phyloP scores from a whole-genome alignment of 169 alveolate genomes.

The Plasmodium relictum region DNA sequence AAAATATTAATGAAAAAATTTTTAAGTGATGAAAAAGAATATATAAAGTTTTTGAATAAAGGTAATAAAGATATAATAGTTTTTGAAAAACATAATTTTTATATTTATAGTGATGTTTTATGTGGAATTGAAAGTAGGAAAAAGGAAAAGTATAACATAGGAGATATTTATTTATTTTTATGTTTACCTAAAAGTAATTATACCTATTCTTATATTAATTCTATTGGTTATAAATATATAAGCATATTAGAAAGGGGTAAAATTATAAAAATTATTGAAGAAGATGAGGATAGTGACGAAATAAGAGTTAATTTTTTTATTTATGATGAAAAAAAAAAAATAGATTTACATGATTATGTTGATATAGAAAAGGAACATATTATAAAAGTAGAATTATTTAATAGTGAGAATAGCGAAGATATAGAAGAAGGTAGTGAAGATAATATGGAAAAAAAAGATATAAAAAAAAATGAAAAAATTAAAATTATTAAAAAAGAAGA shows the following conservation, averaged over 20 bases:
- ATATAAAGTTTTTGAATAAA: constrained; percentile 41
- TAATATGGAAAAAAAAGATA: not conserved
- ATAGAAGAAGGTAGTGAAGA: constrained; percentile 12
- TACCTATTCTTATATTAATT: constrained; percentile 82
- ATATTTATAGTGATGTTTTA: constrained; percentile 43
- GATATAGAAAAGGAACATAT: constrained; percentile 32
- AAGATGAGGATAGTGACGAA: constrained; percentile 70
- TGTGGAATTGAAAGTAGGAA: constrained; percentile 77
- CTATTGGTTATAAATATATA: constrained; percentile 85
- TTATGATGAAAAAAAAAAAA: constrained; percentile 27
- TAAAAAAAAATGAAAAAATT: not conserved
- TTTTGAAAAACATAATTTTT: constrained; percentile 67
- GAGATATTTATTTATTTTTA: constrained; percentile 66
- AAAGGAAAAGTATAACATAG: constrained; percentile 64
- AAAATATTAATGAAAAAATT: constrained; percentile 55
- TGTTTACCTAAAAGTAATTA: constrained; percentile 78
- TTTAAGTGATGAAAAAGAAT: constrained; percentile 46
- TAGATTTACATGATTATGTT: constrained; percentile 45
- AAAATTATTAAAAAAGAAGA: not conserved
- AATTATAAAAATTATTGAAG: constrained; percentile 80
- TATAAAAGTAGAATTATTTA: constrained; percentile 27
- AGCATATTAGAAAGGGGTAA: constrained; percentile 84
- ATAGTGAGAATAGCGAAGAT: constrained; percentile 4
- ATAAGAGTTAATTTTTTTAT: constrained; percentile 50
- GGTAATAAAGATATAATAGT: constrained; percentile 58